Conservation (phyloP, 768 basidiomycete genomes). For the Mycena filopes region DNA sequence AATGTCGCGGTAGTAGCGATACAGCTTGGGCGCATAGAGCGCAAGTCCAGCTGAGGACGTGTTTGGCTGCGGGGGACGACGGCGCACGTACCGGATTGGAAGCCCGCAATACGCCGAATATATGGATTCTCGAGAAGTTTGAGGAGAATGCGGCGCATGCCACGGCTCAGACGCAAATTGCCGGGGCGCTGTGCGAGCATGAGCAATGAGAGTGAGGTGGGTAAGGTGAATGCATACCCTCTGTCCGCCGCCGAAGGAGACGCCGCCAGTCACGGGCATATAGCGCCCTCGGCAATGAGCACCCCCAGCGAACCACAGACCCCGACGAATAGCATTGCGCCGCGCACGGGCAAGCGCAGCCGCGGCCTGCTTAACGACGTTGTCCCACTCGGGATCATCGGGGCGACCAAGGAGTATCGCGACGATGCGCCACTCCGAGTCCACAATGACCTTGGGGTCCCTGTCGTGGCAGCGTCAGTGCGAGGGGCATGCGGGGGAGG, state of each 20-base stretch:
- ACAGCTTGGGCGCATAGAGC: not conserved
- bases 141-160: not conserved
- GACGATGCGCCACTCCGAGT: not conserved
- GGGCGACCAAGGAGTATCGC: not conserved
- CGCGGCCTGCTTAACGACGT: not conserved
- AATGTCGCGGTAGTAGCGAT: not conserved
- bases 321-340: not conserved
- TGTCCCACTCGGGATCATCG: not conserved
- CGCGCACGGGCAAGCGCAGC: not conserved
- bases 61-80: no score
- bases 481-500: no score
- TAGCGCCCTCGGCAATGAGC: not conserved
- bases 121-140: not conserved
- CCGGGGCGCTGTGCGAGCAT: not conserved
- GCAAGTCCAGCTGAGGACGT: not conserved
- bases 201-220: no score
- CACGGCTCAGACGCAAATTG: not conserved
- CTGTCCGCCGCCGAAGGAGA: not conserved
- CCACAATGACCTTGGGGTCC: not conserved
- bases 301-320: not conserved
- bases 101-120: not conserved
- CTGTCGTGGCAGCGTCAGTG: not conserved
- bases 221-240: not conserved
- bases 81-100: not conserved
- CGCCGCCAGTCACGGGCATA: not conserved